Evolutionary conservation across 2,329 filamentous ascomycete genomes (phyloP), one percentile per base, ranked within the genome.

Genomic region (Fusarium coicis): DNA sequence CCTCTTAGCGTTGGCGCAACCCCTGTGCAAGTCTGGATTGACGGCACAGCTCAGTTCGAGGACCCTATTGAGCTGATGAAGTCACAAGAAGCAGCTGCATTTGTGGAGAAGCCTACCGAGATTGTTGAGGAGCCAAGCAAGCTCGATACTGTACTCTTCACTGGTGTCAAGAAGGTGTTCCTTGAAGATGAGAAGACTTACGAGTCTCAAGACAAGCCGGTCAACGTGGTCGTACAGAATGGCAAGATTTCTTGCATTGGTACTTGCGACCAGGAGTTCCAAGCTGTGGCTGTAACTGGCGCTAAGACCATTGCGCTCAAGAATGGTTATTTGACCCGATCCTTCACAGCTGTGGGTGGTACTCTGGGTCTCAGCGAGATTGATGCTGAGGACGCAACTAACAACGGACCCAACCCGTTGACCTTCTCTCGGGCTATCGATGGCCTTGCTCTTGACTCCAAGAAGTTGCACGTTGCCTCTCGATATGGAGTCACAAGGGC

Each of bases 361-460:
- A 83, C 83, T 3, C 81, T 93, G 1, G 91, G 91, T 2, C 84
- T 93, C 11, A 88, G 88, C 69, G 90, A 89, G 59, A 92, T 93
- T 59, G 86, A 88, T 64, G 84, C 85, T 9, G 91, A 93, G 70
- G 77, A 82, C 12, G 81, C 82, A 50, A 88, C 86, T 1, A 87
- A 89, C 70, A 89, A 89, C 66, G 88, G 88, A 4, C 77, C 78
- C 4, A 84, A 82, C 63, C 79, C 80, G 0, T 78, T 83, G 1
- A 77, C 82, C 10, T 91, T 92, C 74, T 89, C 87, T 50, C 86
- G 90, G 16, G 91, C 87, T 12, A 80, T 89, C 9, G 88, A 91
- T 72, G 89, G 88, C 0, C 85, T 90, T 9, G 82, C 83, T 5
- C 81, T 90, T 1, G 87, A 87, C 62, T 86, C 84, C 32, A 88